Conservation (phyloP, 148 eudicot genomes). For the Fagopyrum tataricum region DNA sequence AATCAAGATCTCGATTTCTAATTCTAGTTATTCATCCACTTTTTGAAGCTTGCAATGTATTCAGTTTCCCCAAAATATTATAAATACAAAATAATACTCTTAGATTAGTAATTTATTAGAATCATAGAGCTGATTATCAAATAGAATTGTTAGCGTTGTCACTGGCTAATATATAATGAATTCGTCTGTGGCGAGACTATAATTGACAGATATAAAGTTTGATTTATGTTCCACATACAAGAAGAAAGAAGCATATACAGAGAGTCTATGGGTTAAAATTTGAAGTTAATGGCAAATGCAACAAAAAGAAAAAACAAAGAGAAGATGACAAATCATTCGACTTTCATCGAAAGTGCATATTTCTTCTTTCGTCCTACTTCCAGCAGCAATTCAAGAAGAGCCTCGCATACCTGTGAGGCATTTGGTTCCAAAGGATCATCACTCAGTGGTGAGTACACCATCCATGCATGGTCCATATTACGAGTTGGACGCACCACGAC, state of each 20-base stretch:
- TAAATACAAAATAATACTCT: too few relatives aligned
- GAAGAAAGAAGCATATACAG: background rate
- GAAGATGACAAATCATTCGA: conserved; percentile 29
- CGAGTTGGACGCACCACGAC: conserved; percentile 77
- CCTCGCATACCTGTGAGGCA: conserved; percentile 91
- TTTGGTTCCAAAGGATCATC: conserved; percentile 67
- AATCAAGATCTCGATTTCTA: too few relatives aligned
- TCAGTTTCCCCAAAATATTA: too few relatives aligned
- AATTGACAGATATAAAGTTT: background rate
- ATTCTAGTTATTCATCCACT: too few relatives aligned
- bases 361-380: conserved; percentile 58
- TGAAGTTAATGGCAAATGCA: background rate
- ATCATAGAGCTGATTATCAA: background rate
- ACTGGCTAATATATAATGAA: background rate
- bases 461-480: conserved; percentile 91
- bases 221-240: background rate
- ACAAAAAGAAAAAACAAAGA: background rate
- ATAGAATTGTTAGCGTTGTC: background rate
- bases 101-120: too few relatives aligned
- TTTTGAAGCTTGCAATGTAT: too few relatives aligned
- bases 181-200: too few relatives aligned
- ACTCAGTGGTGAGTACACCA: conserved; percentile 82
- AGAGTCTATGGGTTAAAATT: background rate
- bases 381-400: conserved; percentile 68
- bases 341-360: conserved; percentile 31